These are phyloP conservation scores for Fragilaria radians DNA, from an alignment of 108 stramenopile species.

Conservation along the genomic window DNA sequence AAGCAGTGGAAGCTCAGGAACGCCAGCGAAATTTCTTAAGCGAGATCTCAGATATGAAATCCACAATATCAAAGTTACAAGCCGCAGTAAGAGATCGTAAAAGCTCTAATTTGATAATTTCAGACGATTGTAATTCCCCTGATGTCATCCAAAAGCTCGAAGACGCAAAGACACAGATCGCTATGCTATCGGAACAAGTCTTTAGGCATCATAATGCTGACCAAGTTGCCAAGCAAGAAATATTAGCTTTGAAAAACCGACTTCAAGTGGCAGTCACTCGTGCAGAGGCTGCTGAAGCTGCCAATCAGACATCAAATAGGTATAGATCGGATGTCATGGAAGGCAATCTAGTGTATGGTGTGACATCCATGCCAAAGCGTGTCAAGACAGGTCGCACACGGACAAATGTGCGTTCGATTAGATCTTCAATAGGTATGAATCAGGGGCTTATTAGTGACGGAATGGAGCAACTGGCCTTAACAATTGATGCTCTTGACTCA, in stretches of 20 bases:
- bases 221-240: slow-evolving; percentile 48
- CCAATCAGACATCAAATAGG: slow-evolving; percentile 7
- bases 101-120: no score
- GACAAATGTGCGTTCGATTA: slow-evolving; percentile 47
- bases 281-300: slow-evolving; percentile 55
- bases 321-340: slow-evolving; percentile 14
- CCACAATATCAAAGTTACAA: slow-evolving; percentile 46
- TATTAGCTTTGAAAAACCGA: slow-evolving; percentile 61
- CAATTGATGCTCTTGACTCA: slow-evolving; percentile 69
- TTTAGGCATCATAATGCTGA: slow-evolving; percentile 54
- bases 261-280: slow-evolving; percentile 52
- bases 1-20: slow-evolving; percentile 37
- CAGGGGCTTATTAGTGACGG: slow-evolving; percentile 38
- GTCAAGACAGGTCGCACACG: slow-evolving; percentile 26
- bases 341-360: slow-evolving; percentile 6
- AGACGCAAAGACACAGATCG: slow-evolving; percentile 42
- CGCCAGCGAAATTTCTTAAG: slow-evolving; percentile 54
- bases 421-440: slow-evolving; percentile 52
- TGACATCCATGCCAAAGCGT: slow-evolving; percentile 13
- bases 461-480: slow-evolving; percentile 47
- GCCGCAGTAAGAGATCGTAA: slow-evolving; percentile 13
- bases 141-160: slow-evolving; percentile 11
- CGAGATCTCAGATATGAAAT: slow-evolving; percentile 55
- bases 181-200: slow-evolving; percentile 58
- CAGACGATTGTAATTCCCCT: neutral